A percentile compares a stretch with the other conserved stretches of the same genome.
phyloP scores from a whole-genome alignment of 2,329 filamentous ascomycete genomes.

The Pseudogymnoascus destructans region DNA sequence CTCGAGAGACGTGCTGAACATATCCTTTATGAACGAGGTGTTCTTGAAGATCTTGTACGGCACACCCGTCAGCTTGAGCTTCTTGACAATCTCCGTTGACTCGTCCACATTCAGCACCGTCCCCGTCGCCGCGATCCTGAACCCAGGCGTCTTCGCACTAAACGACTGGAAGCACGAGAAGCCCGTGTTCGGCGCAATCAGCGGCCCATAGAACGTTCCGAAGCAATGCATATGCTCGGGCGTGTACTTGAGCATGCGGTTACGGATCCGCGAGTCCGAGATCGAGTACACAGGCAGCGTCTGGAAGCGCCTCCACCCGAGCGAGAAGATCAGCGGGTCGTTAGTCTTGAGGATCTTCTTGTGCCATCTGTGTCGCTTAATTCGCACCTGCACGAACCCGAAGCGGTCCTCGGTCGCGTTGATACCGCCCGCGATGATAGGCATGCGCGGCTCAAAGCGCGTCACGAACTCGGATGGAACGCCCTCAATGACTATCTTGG shows the following conservation, averaged over 20 bases:
- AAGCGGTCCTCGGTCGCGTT: conserved; percentile 90
- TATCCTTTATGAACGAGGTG: conserved; percentile 96
- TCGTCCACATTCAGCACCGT: conserved; percentile 92
- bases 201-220: conserved; percentile 84
- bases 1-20: conserved; percentile 88
- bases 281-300: conserved; percentile 87
- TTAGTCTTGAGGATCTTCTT: conserved; percentile 99
- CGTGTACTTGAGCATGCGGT: conserved; percentile 97
- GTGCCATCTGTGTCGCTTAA: conserved; percentile 97
- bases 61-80: conserved; percentile 86
- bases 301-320: conserved; percentile 94
- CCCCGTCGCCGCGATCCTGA: conserved; percentile 87
- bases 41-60: conserved; percentile 99
- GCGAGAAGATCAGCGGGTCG: conserved; percentile 90
- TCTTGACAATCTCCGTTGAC: conserved; percentile 95
- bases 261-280: conserved; percentile 81
- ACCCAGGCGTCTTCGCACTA: conserved; percentile 70
- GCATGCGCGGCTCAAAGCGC: conserved; percentile 68
- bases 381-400: conserved; percentile 86
- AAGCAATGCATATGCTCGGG: conserved; percentile 99
- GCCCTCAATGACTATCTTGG: conserved; percentile 74
- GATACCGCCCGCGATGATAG: conserved; percentile 82
- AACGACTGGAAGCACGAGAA: conserved; percentile 91
- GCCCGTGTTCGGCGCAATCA: conserved; percentile 89
- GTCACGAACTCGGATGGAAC: conserved; percentile 84